Conservation (phyloP, 768 basidiomycete genomes). For the Lactarius psammicola region DNA sequence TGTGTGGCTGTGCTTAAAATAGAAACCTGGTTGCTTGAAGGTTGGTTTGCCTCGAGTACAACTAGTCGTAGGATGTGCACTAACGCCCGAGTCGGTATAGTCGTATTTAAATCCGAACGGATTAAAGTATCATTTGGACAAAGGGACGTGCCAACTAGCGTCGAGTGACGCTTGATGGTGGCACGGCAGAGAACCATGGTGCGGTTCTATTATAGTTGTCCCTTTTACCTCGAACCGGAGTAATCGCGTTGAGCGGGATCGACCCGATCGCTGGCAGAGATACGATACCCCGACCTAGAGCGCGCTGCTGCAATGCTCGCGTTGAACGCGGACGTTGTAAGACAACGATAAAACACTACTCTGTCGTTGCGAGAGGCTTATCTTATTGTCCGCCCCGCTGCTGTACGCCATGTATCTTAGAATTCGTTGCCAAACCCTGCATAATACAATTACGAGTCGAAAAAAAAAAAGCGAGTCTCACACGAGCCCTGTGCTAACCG, state of each 20-base stretch:
- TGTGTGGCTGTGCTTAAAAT: conserved; percentile 25
- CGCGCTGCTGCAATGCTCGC: conserved; percentile 6
- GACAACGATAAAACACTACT: conserved; percentile 12
- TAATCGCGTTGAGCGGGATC: conserved; percentile 8
- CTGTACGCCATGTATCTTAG: conserved; percentile 26
- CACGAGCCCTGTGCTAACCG: conserved; percentile 11
- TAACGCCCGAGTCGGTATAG: conserved; percentile 35
- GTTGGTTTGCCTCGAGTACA: conserved; percentile 33
- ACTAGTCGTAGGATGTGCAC: conserved; percentile 7
- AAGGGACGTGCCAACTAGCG: conserved; percentile 57
- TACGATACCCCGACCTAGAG: conserved; percentile 26
- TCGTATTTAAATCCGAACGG: conserved; percentile 67
- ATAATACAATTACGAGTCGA: conserved; percentile 17
- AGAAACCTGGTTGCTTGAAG: conserved; percentile 52
- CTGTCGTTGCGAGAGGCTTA: conserved; percentile 18
- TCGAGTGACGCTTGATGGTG: conserved; percentile 16
- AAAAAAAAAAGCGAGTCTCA: background rate
- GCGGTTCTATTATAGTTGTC: background rate
- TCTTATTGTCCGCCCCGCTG: conserved; percentile 15
- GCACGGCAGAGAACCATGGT: background rate
- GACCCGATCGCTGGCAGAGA: conserved; percentile 11
- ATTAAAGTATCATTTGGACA: conserved; percentile 64
- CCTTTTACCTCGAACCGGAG: conserved; percentile 6
- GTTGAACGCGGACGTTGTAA: conserved; percentile 18
- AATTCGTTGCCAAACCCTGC: conserved; percentile 10